Evolutionary conservation across 306 rosid genomes (phyloP).

Genomic region (Trifolium subterraneum): DNA sequence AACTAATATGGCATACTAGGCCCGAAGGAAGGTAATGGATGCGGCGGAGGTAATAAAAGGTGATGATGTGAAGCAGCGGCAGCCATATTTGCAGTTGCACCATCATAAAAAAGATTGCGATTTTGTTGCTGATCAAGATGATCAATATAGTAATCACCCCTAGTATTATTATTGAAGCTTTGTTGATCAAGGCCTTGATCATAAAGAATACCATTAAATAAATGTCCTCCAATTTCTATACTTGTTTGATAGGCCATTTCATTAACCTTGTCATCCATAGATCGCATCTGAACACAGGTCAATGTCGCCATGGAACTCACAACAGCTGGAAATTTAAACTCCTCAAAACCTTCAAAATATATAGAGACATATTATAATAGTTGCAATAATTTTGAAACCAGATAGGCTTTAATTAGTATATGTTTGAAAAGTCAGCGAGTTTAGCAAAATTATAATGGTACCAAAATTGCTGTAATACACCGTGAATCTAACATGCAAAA

Average conservation of each 20-base stretch:
- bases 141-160: too few relatives aligned
- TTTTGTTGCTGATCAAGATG: conserved; percentile 38
- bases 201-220: conserved; percentile 65
- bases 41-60: conserved; percentile 36
- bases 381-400: too few relatives aligned
- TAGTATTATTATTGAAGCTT: conserved; percentile 5
- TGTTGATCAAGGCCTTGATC: conserved; percentile 69
- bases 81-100: conserved; percentile 21
- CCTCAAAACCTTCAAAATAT: neutral
- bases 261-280: conserved; percentile 50
- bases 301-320: conserved; percentile 55
- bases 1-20: conserved; percentile 55
- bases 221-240: conserved; percentile 68
- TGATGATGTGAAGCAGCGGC: conserved; percentile 25
- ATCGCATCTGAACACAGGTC: conserved; percentile 56
- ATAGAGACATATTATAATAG: too few relatives aligned
- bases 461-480: too few relatives aligned
- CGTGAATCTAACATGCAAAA: too few relatives aligned
- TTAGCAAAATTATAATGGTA: too few relatives aligned
- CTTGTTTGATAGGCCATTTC: conserved; percentile 66
- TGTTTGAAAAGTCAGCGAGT: too few relatives aligned
- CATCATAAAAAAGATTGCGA: conserved; percentile 33
- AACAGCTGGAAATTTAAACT: conserved; percentile 52
- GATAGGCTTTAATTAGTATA: too few relatives aligned
- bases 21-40: conserved; percentile 43